Base-by-base conservation (phyloP, 1,284 basidiomycete species). In the Ceratobasidium sp. region DNA sequence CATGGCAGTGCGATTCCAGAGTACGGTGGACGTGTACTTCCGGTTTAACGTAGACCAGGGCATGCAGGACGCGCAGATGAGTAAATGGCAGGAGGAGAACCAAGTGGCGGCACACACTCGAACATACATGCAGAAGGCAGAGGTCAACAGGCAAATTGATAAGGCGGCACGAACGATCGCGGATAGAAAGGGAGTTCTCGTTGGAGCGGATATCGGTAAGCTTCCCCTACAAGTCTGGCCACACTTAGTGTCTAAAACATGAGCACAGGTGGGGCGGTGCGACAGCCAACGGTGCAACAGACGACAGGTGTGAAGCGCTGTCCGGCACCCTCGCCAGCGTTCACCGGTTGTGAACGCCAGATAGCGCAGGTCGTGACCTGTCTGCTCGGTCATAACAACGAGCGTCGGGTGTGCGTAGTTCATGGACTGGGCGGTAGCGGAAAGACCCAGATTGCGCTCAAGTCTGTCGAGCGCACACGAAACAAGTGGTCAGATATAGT, bases 11-110 rank as follows among this genome's bases (percentile, higher is more conserved):
- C 65, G 44, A 28, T 67, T 67, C 26, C 15, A 40, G 17, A 7
- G 38, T 10, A 44, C 40, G 1, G 12, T 1, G 9, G 61, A 23
- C 7, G 61, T 44, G 3, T 64, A 64, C 40, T 64, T 64, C 28
- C 4, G 61, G 67, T 69, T 69, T 52, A 69, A 38, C 23, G 28
- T 69, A 6, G 67, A 69, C n/a, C 67, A 69, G 26, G 67, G 48
- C 12, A 42, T 57, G 67, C 50, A 69, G 33, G 26, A 40, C 15
- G 38, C 40, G 3, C 10, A n/a, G n/a, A 5, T 50, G 10, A 52
- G 46, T 10, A 20, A 69, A 0, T 69, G 67, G 67, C 52, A 57
- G 52, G n/a, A 13, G 12, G 3, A 42, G 52, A 44, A n/a, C 40
- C 17, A 54, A 17, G 50, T 69, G 23, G 7, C 17, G 40, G 33